These are phyloP conservation scores for Thuja plicata DNA, from an alignment of 83 land plant genomes.

Conservation along the genomic window DNA sequence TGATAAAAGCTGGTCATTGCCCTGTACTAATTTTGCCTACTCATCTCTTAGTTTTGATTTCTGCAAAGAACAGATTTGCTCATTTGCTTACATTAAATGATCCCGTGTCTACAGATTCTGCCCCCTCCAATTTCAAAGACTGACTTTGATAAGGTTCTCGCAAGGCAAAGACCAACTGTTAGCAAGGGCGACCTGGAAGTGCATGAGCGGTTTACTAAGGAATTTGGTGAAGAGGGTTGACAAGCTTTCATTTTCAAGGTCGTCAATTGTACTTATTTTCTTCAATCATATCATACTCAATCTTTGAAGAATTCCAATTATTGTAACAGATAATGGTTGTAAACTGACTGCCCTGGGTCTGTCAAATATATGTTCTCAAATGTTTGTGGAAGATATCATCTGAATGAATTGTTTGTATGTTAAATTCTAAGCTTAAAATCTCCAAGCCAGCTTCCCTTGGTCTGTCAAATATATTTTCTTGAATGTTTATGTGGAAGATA, in stretches of 20 bases:
- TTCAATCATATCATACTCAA: neutral
- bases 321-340: slow-evolving; percentile 5
- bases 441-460: neutral
- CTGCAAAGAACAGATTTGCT: neutral
- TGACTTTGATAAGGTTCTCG: slow-evolving; percentile 94
- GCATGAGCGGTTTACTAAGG: slow-evolving; percentile 95
- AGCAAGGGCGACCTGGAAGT: slow-evolving; percentile 90
- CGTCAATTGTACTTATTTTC: neutral
- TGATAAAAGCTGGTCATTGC: neutral
- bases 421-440: neutral
- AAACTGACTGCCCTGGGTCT: neutral
- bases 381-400: neutral
- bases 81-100: neutral
- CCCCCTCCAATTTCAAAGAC: slow-evolving; percentile 87
- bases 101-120: slow-evolving; percentile 57
- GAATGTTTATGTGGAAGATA: neutral
- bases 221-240: slow-evolving; percentile 98
- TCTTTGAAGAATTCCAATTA: neutral
- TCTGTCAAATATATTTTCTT: neutral
- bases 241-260: neutral
- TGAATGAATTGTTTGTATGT: neutral
- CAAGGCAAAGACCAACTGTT: slow-evolving; percentile 96
- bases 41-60: neutral
- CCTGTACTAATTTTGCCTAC: neutral
- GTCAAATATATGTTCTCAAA: neutral